Base-by-base conservation (phyloP, 2,329 filamentous ascomycete genomes). In the Rhinocladiella mackenziei region DNA sequence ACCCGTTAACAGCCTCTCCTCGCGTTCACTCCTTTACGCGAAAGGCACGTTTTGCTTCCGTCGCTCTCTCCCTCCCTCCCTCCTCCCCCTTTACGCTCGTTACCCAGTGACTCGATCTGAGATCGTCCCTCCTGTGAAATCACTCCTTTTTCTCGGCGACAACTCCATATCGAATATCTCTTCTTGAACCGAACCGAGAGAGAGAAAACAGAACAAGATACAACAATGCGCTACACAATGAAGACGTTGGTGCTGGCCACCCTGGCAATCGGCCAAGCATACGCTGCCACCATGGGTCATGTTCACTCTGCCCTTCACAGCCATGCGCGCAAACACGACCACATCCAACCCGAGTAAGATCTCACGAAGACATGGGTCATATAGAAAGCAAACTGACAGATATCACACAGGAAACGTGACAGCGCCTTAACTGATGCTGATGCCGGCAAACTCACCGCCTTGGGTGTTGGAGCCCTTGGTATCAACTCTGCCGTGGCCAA, bases 161-260 rank as follows among this genome's bases (percentile, higher is more conserved):
- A 22, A 32, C 25, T 3, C 32, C 22, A 20, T 35, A 34, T 20
- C 31, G 31, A 18, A 45, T 28, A 31, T 28, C 28, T 22, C 23
- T 32, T 29, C 39, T 37, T 39, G 34, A 43, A 44, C 43, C 43
- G 40, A 43, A 40, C 48, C 39, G 44, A 35, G 38, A 51, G 39
- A 43, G 41, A 10, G 11, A 33, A 25, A 39, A 26, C 36, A 33
- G 33, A 14, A 36, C 42, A 43, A 46, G 10, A 43, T 32, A 36
- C 26, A 42, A 55, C 44, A 11, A 56, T 56, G 54, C 52, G 40
- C 29, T 55, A 45, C 54, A 42, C 54, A 50, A 46, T 49, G 19
- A 45, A 49, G 25, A 46, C 52, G 33, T 39, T 56, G 50, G 54
- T 56, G 54, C 54, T 56, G 48, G 50, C 47, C 54, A 55, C 54